Percentiles rank a stretch among this genome's conserved stretches.
These are phyloP conservation scores for Bipolaris bicolor DNA, from an alignment of 2,329 filamentous ascomycete species.

Conservation along the genomic window DNA sequence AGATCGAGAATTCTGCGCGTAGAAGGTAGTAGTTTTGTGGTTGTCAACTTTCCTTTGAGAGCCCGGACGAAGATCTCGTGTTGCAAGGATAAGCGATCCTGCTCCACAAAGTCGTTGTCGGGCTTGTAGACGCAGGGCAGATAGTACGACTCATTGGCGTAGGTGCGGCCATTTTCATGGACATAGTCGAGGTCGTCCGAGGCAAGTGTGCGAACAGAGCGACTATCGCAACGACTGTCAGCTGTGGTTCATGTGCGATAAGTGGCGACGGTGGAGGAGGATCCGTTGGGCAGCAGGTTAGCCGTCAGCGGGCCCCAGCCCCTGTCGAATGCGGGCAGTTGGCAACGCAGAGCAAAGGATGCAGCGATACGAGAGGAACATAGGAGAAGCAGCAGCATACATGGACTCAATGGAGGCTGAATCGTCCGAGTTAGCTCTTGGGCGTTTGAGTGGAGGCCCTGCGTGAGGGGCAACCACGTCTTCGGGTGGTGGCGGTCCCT, in stretches of 20 bases:
- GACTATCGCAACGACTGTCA: constrained; percentile 26
- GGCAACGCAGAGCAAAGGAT: neutral
- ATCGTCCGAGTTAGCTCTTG: constrained; percentile 40
- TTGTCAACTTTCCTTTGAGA: constrained; percentile 46
- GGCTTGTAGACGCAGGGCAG: constrained; percentile 61
- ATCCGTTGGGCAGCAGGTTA: neutral
- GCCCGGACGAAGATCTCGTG: constrained; percentile 65
- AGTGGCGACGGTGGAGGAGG: neutral
- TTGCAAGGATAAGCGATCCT: constrained; percentile 65
- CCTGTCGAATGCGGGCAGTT: neutral
- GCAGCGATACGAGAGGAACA: neutral
- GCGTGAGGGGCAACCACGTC: constrained; percentile 44
- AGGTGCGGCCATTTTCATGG: constrained; percentile 65
- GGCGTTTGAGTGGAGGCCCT: constrained; percentile 43
- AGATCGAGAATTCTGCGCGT: constrained; percentile 48
- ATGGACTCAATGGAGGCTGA: constrained; percentile 43
- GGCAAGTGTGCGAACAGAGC: constrained; percentile 47
- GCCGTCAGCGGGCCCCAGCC: neutral
- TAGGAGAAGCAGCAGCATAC: constrained; percentile 33
- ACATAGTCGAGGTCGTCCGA: constrained; percentile 61
- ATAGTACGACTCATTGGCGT: constrained; percentile 67
- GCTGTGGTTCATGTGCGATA: neutral
- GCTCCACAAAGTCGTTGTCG: constrained; percentile 63
- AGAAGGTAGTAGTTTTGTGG: constrained; percentile 36
- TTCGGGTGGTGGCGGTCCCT: constrained; percentile 47